Base-by-base conservation (phyloP, 345 rosid genomes). In the Arabis alpina region DNA sequence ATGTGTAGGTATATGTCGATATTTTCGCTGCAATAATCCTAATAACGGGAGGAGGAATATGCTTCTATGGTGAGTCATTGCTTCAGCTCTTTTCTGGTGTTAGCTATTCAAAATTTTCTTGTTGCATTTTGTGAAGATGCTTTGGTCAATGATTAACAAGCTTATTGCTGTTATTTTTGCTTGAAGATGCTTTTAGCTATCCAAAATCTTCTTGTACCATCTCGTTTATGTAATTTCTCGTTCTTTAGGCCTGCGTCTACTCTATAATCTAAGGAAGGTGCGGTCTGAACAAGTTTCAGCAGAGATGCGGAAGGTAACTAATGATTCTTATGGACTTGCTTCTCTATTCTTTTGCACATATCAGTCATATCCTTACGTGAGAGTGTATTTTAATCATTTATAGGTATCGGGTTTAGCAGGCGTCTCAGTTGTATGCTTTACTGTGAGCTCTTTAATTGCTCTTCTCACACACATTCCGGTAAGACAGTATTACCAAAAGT, bases 331-430 rank as follows among this genome's bases (percentile, higher is more conserved):
- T 15, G 32, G 24, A 14, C 45, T 54, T 42, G 28, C 48, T 27
- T 54, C 14, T 34, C 8, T 34, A 47, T 40, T 53, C n/a, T 3
- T 2, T 39, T 52, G 28, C 42, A 55, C 42, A 55, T 63, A 0
- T n/a, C 27, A 56, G n/a, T 50, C 10, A 1, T 27, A 50, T 40
- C 32, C 66, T 56, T 49, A 45, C 15, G 13, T 4, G 10, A 36
- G 47, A 44, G 25, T 39, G 3, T 13, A 47, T 41, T 64, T 15
- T 27, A 2, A 55, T 14, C 14, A 51, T 62, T 34, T 51, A 40
- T 61, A 77, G 80, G 76, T 77, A 67, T 77, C 80, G 1, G 77
- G 80, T 54, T 67, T 77, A 72, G 80, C 80, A 39, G 64, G 76
- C 11, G 80, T 77, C 36, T 77, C 77, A 36, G 80, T 77, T 61